Conservation (phyloP, 352 stramenopile genomes). For the Phytophthora quininea region DNA sequence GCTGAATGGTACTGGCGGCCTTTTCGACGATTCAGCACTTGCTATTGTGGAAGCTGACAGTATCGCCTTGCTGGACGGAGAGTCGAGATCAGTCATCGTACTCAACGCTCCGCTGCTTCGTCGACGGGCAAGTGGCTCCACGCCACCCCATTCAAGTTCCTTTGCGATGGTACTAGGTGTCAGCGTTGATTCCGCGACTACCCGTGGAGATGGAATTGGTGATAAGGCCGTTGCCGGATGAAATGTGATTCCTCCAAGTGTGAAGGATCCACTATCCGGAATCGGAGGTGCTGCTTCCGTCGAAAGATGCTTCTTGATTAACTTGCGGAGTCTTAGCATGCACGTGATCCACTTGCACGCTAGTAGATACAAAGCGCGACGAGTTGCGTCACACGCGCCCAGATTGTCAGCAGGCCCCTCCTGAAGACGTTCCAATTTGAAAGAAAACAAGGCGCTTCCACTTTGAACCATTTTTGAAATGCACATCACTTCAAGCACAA, state of each 20-base stretch:
- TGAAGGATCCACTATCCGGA: slow-evolving; percentile 51
- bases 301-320: slow-evolving; percentile 70
- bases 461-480: slow-evolving; percentile 56
- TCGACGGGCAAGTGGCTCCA: slow-evolving; percentile 39
- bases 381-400: slow-evolving; percentile 49
- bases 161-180: slow-evolving; percentile 50
- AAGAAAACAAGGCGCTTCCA: slow-evolving; percentile 37
- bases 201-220: slow-evolving; percentile 50
- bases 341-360: slow-evolving; percentile 79
- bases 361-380: slow-evolving; percentile 67
- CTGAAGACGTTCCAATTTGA: slow-evolving; percentile 50
- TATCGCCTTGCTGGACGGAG: slow-evolving; percentile 25
- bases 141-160: slow-evolving; percentile 36
- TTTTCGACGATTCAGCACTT: slow-evolving; percentile 27
- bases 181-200: slow-evolving; percentile 33
- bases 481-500: slow-evolving; percentile 74
- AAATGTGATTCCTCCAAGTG: slow-evolving; percentile 58
- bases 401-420: slow-evolving; percentile 41
- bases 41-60: slow-evolving; percentile 36
- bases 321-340: slow-evolving; percentile 73
- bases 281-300: slow-evolving; percentile 34
- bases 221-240: slow-evolving; percentile 52
- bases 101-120: slow-evolving; percentile 46
- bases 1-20: slow-evolving; percentile 22
- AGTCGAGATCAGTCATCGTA: slow-evolving; percentile 40